Base-by-base conservation (phyloP, 208 protist genomes). In the Angomonas ambiguus region DNA sequence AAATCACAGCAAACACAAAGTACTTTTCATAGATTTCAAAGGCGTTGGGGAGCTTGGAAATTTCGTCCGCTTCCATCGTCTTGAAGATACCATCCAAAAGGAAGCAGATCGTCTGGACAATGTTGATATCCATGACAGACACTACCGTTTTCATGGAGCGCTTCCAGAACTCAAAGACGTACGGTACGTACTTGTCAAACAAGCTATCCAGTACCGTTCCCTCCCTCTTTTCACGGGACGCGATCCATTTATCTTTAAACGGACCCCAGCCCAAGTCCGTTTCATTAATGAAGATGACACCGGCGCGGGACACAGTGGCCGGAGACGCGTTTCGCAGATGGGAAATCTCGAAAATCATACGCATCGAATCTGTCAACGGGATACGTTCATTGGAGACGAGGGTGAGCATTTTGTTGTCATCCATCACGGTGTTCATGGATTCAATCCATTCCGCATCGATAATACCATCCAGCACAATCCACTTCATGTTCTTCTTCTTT, bases 381-480 rank as follows among this genome's bases (percentile, higher is more conserved):
- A 99, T 99, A 71, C 98, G 95, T 73, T 99, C 98, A 70, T 99
- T 99, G 20, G 89, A 98, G 48, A 98, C 97, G 4, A 99, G 88
- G 42, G 98, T 99, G 33, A 99, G 85, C 82, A 99, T 97, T 79
- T 99, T 99, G 80, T 99, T 99, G 76, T 98, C 96, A 77, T 99
- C 96, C 96, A 99, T 99, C 30, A 99, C 98, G 32, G 98, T 99
- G 88, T 99, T 99, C 90, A 99, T 96, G 28, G 97, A 99, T 80
- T 99, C 98, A 76, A 99, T 99, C 98, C 98, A 99, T 74, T 98
- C 94, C 1, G 98, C 91, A 78, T 99, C 98, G 65, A 99, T 98
- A 84, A 99, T 97, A 69, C 93, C 98, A 75, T 99, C 98, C 30
- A 99, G 84, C 18, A 99, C 94, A 55, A 99, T 98, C 97, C 97